These are phyloP conservation scores for Phytophthora parvispora DNA, from an alignment of 352 stramenopile species.

Conservation along the genomic window DNA sequence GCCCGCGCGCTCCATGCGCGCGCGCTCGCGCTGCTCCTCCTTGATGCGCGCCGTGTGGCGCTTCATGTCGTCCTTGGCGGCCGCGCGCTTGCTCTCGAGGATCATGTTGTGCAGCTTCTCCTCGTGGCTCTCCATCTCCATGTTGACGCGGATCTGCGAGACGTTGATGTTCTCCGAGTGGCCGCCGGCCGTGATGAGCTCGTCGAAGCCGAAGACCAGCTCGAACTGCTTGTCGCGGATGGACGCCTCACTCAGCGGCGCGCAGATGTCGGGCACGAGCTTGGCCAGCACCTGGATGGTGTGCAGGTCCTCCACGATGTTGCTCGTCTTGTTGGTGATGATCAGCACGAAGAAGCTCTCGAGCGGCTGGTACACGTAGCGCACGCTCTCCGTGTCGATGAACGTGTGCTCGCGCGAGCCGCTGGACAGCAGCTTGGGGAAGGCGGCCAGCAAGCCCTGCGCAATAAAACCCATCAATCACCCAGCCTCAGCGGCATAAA, in stretches of 20 bases:
- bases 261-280: constrained; percentile 97
- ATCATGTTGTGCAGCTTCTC: constrained; percentile 99
- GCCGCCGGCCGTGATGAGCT: constrained; percentile 98
- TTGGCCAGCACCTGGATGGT: constrained; percentile 98
- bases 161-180: constrained; percentile 98
- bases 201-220: constrained; percentile 99
- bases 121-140: constrained; percentile 99
- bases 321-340: constrained; percentile 99
- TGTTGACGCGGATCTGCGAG: constrained; percentile 96
- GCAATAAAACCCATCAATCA: constrained; percentile 2
- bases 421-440: constrained; percentile 98
- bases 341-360: constrained; percentile 99
- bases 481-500: neutral
- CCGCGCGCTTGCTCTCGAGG: constrained; percentile 95
- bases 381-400: constrained; percentile 99
- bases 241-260: constrained; percentile 93
- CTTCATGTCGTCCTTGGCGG: constrained; percentile 92
- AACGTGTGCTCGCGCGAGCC: constrained; percentile 98
- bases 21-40: constrained; percentile 88
- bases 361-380: constrained; percentile 99
- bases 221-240: constrained; percentile 99
- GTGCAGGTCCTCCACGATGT: constrained; percentile 99
- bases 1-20: constrained; percentile 78
- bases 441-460: constrained; percentile 97
- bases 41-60: constrained; percentile 90